Evolutionary conservation across 2,329 filamentous ascomycete species (phyloP).

Genomic region (Alternaria angustiovoidea): DNA sequence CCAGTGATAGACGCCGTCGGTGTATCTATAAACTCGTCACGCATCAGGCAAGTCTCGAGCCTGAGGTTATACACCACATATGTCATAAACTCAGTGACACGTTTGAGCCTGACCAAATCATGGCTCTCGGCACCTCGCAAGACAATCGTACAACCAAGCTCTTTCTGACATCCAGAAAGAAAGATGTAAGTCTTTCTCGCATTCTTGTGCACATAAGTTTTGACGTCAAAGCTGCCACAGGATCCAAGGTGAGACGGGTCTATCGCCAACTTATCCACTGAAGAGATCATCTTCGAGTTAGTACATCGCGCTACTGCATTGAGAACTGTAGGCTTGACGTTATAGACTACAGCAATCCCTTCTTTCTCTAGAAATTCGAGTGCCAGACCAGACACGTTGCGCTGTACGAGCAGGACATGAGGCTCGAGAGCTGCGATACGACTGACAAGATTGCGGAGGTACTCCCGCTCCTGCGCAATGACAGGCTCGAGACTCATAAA

Average conservation of each 20-base stretch:
- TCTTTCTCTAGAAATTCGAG: constrained; percentile 87
- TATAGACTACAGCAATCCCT: constrained; percentile 92
- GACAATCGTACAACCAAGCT: constrained; percentile 93
- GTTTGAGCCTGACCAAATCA: constrained; percentile 80
- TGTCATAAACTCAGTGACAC: constrained; percentile 97
- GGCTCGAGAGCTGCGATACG: constrained; percentile 87
- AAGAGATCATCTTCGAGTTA: constrained; percentile 90
- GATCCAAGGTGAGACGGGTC: constrained; percentile 77
- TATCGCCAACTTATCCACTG: constrained; percentile 89
- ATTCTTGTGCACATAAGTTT: constrained; percentile 87
- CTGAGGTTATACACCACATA: constrained; percentile 99
- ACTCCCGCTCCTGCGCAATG: constrained; percentile 95
- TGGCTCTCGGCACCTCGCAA: constrained; percentile 80
- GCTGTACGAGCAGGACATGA: constrained; percentile 88
- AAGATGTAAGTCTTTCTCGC: constrained; percentile 96
- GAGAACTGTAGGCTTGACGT: constrained; percentile 94
- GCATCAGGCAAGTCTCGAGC: constrained; percentile 91
- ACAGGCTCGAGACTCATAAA: constrained; percentile 99
- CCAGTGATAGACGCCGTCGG: constrained; percentile 66
- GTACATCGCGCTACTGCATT: constrained; percentile 94
- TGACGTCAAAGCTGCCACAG: constrained; percentile 90
- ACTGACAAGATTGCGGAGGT: constrained; percentile 87
- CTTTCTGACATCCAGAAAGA: constrained; percentile 85
- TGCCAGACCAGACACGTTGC: constrained; percentile 89
- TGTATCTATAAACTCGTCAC: constrained; percentile 88